A percentile compares a stretch with the other conserved stretches of the same genome.
Conservation (phyloP, 257 asterid species). For the Jasminum sambac region DNA sequence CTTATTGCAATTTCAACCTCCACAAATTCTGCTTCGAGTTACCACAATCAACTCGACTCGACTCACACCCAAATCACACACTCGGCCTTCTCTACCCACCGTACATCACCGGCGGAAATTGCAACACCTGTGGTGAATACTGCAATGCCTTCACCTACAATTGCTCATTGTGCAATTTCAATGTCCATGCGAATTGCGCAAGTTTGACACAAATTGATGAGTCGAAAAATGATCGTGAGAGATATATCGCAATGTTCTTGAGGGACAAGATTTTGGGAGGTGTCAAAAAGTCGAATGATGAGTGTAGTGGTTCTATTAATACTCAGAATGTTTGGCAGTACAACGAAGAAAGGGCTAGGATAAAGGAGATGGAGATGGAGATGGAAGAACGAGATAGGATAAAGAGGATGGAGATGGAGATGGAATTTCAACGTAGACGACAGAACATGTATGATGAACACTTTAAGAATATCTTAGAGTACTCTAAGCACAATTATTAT, state of each 20-base stretch:
- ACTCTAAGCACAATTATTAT: no score
- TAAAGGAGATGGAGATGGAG: constrained; percentile 11
- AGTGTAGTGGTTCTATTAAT: neutral
- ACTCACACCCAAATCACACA: constrained; percentile 27
- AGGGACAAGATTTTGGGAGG: neutral
- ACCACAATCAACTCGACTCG: constrained; percentile 14
- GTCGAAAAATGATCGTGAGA: constrained; percentile 19
- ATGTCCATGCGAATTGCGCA: constrained; percentile 24
- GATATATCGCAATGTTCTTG: neutral
- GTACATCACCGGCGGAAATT: neutral
- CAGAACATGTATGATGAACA: neutral
- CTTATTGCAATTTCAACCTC: constrained; percentile 24
- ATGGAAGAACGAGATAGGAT: no score
- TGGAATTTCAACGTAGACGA: constrained; percentile 6
- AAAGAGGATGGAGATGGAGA: constrained; percentile 19
- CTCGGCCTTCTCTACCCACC: constrained; percentile 30
- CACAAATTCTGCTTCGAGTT: constrained; percentile 31
- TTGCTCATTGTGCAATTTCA: constrained; percentile 26
- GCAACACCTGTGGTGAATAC: constrained; percentile 5
- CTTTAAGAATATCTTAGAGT: no score
- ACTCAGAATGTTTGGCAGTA: neutral
- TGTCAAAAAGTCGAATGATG: neutral
- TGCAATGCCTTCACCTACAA: constrained; percentile 24
- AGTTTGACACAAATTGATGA: neutral
- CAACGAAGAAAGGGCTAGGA: neutral